Evolutionary conservation across 495 filamentous ascomycete genomes (phyloP).

Genomic region (Penicillium atrosanguineum): DNA sequence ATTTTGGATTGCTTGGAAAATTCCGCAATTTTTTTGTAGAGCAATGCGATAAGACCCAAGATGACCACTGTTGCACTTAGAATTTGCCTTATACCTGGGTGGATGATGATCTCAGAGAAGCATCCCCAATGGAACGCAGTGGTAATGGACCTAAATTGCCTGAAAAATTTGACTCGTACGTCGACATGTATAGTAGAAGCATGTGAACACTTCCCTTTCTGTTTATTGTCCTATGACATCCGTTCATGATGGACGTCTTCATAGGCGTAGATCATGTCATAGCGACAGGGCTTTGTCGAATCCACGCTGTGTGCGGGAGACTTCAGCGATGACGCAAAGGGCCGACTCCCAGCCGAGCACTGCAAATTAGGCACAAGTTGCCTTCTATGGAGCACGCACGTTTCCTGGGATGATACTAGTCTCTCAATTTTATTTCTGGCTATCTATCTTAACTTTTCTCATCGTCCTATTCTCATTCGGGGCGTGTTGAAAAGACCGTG

Average conservation of each 20-base stretch:
- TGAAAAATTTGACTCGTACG: background rate
- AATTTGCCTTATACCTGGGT: background rate
- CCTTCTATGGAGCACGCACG: background rate
- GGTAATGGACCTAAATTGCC: background rate
- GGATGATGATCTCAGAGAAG: conserved; percentile 2
- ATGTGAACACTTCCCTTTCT: background rate
- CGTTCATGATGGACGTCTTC: background rate
- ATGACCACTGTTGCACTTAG: background rate
- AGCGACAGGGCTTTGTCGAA: background rate
- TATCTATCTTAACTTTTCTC: background rate
- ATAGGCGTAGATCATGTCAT: background rate
- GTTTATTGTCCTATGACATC: background rate
- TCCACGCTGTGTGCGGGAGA: background rate
- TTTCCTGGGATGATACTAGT: background rate
- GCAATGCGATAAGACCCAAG: conserved; percentile 12
- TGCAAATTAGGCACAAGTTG: background rate
- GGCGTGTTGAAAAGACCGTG: background rate
- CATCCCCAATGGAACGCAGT: conserved; percentile 9
- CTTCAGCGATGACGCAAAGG: conserved; percentile 17
- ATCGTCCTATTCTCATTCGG: background rate
- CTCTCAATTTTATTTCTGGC: background rate
- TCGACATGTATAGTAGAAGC: background rate
- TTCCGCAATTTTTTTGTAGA: conserved; percentile 14
- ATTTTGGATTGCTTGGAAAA: conserved; percentile 22
- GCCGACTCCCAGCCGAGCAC: conserved; percentile 1